Evolutionary conservation across 2,329 filamentous ascomycete genomes (phyloP).

Genomic region (Trichoderma asperellum): DNA sequence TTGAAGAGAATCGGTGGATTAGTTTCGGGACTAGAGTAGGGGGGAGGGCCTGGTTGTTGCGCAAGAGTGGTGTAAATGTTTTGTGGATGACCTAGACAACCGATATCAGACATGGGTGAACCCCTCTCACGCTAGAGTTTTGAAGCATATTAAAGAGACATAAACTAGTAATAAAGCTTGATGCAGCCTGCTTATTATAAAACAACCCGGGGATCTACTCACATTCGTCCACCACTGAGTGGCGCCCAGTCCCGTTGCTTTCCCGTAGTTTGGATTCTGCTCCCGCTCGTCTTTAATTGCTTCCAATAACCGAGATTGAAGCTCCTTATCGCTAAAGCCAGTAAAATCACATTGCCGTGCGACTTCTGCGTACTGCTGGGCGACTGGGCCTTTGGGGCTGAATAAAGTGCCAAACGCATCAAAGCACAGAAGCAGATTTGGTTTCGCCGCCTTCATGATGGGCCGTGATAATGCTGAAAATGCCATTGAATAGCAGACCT

Average conservation of each 20-base stretch:
- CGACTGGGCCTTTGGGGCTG: slow-evolving; percentile 53
- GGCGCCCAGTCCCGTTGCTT: slow-evolving; percentile 53
- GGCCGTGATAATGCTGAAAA: background rate
- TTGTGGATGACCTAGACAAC: slow-evolving; percentile 54
- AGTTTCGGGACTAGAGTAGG: slow-evolving; percentile 52
- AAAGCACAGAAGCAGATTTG: slow-evolving; percentile 61
- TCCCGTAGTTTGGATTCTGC: slow-evolving; percentile 63
- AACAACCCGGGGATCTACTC: slow-evolving; percentile 33
- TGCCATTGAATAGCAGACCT: background rate
- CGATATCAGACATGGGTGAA: background rate
- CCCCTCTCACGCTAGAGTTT: background rate
- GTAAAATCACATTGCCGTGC: slow-evolving; percentile 55
- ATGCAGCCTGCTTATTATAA: background rate
- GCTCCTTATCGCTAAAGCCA: slow-evolving; percentile 47
- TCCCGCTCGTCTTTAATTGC: slow-evolving; percentile 55
- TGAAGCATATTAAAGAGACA: background rate
- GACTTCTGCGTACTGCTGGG: slow-evolving; percentile 57
- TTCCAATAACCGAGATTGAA: slow-evolving; percentile 40
- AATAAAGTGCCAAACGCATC: slow-evolving; percentile 70
- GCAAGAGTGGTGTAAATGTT: slow-evolving; percentile 53
- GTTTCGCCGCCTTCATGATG: slow-evolving; percentile 31
- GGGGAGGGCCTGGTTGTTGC: slow-evolving; percentile 44
- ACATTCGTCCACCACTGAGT: slow-evolving; percentile 65
- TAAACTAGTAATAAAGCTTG: background rate
- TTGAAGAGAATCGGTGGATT: slow-evolving; percentile 56